Base-by-base conservation (phyloP, 1,139 yeast genomes). In the Protomyces arabidopsidicola region DNA sequence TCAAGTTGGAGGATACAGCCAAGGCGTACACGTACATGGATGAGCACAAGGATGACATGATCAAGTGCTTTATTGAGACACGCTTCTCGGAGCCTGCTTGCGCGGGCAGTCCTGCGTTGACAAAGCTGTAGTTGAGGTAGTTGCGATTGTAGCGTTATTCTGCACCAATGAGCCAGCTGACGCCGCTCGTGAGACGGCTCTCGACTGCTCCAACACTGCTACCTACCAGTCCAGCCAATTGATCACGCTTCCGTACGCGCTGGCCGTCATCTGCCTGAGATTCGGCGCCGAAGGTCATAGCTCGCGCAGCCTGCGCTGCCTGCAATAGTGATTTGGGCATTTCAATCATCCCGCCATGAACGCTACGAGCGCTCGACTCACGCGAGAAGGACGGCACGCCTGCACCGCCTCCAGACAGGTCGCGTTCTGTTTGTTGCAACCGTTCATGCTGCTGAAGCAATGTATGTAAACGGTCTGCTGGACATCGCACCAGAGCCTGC, bases 1-100 rank as follows among this genome's bases (percentile, higher is more conserved):
- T 65, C 53, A 45, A 51, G 42, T 45, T 65, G 45, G 56, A 65
- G 27, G 67, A 65, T n/a, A 50, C 61, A 35, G 57, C 63, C 18
- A 55, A 60, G 52, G 48, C 53, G 22, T 64, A 64, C 36, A 39
- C 31, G 38, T n/a, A 34, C n/a, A 54, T 60, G 36, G 66, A 64
- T 42, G 45, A 52, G 39, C 57, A 60, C 56, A 42, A 60, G 54
- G 61, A 54, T n/a, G 61, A 64, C 12, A 39, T 64, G 45, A 50
- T 54, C 60, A 64, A 64, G 38, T 53, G 50, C 39, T 64, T 64
- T 27, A 60, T 64, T 14, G 57, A 64, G 45, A 64, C 66, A 18
- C 48, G 55, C 34, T 60, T 54, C 35, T 60, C 65, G 12, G 39
- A 35, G 12, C 50, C 61, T 10, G 65, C 66, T 20, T 18, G 58